A percentile compares a stretch with the other conserved stretches of the same genome.
phyloP scores from a whole-genome alignment of 805 yeast species.

The Candida saitoana region DNA sequence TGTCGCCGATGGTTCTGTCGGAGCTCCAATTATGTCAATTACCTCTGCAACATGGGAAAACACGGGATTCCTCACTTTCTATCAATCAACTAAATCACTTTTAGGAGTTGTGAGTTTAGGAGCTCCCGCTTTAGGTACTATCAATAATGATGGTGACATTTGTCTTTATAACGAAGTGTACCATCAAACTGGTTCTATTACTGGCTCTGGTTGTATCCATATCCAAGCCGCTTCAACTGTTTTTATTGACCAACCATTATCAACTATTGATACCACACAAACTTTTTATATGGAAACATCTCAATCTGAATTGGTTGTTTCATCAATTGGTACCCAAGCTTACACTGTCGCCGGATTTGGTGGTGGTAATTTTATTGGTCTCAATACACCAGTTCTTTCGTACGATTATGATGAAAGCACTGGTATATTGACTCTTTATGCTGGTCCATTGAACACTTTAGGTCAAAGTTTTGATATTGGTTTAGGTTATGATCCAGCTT shows the following conservation, averaged over 20 bases:
- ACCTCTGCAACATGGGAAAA: constrained; percentile 10
- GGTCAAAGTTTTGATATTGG: constrained; percentile 1
- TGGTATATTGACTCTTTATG: constrained; percentile 3
- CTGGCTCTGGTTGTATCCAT: constrained; percentile 23
- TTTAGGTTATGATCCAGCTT: background rate
- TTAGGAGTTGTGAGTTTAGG: constrained; percentile 13
- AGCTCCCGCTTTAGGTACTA: constrained; percentile 7
- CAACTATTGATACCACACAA: constrained; percentile 12
- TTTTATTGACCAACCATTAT: constrained; percentile 14
- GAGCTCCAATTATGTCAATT: constrained; percentile 12
- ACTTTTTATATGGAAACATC: constrained; percentile 14
- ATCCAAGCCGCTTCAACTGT: constrained; percentile 15
- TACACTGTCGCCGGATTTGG: constrained; percentile 26
- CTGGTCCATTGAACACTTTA: background rate
- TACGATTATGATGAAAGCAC: constrained; percentile 3
- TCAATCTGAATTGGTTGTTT: constrained; percentile 11
- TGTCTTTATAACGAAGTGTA: constrained; percentile 21
- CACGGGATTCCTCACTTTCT: constrained; percentile 12
- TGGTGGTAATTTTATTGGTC: constrained; percentile 23
- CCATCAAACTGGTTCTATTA: constrained; percentile 16
- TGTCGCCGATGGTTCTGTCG: constrained; percentile 10
- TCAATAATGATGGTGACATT: constrained; percentile 18
- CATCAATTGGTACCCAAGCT: constrained; percentile 17
- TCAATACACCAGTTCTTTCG: constrained; percentile 13
- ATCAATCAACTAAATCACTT: constrained; percentile 7